A percentile compares a stretch with the other conserved stretches of the same genome.
phyloP scores from a whole-genome alignment of 2,329 filamentous ascomycete species.

The Pseudocercospora musae region DNA sequence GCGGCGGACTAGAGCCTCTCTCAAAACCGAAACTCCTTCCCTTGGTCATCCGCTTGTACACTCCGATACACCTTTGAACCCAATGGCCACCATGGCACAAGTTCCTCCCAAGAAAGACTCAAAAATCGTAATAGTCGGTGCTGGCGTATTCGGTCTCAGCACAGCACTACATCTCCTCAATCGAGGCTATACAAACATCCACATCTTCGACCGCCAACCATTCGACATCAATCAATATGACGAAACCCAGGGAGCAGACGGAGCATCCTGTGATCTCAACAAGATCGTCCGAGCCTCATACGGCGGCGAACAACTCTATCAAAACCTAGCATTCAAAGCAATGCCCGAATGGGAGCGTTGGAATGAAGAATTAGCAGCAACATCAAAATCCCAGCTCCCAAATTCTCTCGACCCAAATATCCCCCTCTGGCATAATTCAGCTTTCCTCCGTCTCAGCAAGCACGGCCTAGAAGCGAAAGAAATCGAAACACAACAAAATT shows the following conservation, averaged over 20 bases:
- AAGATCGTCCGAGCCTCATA: constrained; percentile 30
- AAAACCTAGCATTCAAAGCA: constrained; percentile 25
- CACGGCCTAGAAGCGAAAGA: constrained; percentile 23
- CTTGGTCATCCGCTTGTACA: background rate
- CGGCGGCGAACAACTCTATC: constrained; percentile 23
- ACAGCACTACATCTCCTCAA: constrained; percentile 35
- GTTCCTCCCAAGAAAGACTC: constrained; percentile 13
- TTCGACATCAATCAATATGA: constrained; percentile 25
- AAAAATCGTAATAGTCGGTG: constrained; percentile 39
- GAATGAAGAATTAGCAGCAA: constrained; percentile 23
- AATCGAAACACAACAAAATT: constrained; percentile 24
- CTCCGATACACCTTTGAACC: background rate
- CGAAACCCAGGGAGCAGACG: constrained; percentile 20
- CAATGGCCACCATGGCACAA: constrained; percentile 6
- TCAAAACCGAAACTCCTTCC: background rate
- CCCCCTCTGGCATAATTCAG: constrained; percentile 28
- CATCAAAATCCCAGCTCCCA: constrained; percentile 7
- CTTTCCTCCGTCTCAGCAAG: constrained; percentile 24
- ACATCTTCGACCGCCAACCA: constrained; percentile 35
- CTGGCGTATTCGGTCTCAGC: constrained; percentile 46
- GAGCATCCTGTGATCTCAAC: constrained; percentile 26
- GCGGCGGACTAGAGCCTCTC: background rate
- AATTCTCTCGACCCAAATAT: constrained; percentile 10
- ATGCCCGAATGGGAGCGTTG: constrained; percentile 36
- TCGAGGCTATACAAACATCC: constrained; percentile 28